phyloP scores from a whole-genome alignment of 2,329 filamentous ascomycete species.

The Cryphonectria nitschkei region DNA sequence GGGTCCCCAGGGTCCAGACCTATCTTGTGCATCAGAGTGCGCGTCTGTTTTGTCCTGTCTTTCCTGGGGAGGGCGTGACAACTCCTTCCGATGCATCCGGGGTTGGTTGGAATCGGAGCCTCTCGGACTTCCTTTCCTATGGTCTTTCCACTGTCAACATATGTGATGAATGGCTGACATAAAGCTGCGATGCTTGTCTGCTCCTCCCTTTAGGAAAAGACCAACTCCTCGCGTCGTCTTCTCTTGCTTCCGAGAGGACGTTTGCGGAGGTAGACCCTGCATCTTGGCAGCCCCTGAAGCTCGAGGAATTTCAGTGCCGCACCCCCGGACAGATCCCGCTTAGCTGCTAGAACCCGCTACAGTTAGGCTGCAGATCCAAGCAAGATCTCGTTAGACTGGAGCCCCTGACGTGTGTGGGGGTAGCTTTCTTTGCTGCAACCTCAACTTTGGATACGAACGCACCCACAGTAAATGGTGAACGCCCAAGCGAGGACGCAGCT shows the following conservation, averaged over 20 bases:
- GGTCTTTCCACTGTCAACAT: neutral
- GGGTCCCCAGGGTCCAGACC: neutral
- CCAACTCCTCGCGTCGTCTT: neutral
- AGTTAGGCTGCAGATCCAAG: neutral
- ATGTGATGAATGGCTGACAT: neutral
- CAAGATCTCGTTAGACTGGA: neutral
- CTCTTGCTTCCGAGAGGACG: neutral
- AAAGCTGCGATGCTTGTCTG: neutral
- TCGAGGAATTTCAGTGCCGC: neutral
- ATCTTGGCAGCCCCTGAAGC: conserved; percentile 4
- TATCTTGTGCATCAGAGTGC: neutral
- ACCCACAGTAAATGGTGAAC: neutral
- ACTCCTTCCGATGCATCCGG: neutral
- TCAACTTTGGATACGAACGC: neutral
- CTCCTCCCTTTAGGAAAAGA: neutral
- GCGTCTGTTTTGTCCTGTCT: neutral
- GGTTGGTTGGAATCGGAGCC: neutral
- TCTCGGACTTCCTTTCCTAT: neutral
- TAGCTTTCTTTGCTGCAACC: neutral
- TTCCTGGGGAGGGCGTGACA: neutral
- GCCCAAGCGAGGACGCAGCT: neutral
- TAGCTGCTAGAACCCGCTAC: neutral
- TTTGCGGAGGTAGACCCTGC: neutral
- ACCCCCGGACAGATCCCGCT: neutral
- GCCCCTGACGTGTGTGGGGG: neutral